Evolutionary conservation across 2,329 filamentous ascomycete genomes (phyloP), one percentile per base, ranked within the genome.

Genomic region (Colletotrichum sp.): DNA sequence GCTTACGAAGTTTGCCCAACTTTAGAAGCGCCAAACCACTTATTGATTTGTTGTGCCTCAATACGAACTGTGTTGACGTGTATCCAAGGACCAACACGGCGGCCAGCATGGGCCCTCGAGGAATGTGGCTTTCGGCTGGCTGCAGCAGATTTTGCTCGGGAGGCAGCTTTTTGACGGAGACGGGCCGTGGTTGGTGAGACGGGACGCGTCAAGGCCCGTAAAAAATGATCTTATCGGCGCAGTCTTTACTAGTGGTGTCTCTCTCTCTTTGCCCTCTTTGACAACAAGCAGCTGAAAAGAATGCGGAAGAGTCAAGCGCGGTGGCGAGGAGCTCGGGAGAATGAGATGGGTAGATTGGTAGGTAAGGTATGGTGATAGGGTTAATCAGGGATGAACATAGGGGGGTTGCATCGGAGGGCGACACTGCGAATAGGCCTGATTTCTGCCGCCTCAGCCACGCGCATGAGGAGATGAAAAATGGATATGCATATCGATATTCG

Each of bases 381-480:
- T 69, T 60, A 21, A 63, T 39, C 69, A 64, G 32, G 63, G 69
- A 64, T 68, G 57, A 24, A 75, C 55, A 68, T 59, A 68, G 63
- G 72, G 68, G 72, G 39, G 61, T 72, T 72, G 68, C 72, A 64
- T 72, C n/a, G 70, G 34, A 34, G 28, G 48, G 39, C 30, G 55
- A 68, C 36, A 34, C 34, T 36, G 43, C 39, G 68, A 64, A 65
- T 36, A 34, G 59, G 21, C 34, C 59, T 36, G 36, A 64, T 52
- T 36, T 64, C 34, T 39, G 52, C 32, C 30, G 64, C 70, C 57
- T 74, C 59, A 69, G 74, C 64, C 71, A 76, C 64, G 68, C 48
- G 34, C 59, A 65, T 16, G 39, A 69, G 57, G 65, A 75, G 73
- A 75, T 75, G 70, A 75, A 73, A 73, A 73, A 14, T 65, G 73